These are phyloP conservation scores for Metschnikowia arizonensis DNA, from an alignment of 805 yeast genomes.

Conservation along the genomic window DNA sequence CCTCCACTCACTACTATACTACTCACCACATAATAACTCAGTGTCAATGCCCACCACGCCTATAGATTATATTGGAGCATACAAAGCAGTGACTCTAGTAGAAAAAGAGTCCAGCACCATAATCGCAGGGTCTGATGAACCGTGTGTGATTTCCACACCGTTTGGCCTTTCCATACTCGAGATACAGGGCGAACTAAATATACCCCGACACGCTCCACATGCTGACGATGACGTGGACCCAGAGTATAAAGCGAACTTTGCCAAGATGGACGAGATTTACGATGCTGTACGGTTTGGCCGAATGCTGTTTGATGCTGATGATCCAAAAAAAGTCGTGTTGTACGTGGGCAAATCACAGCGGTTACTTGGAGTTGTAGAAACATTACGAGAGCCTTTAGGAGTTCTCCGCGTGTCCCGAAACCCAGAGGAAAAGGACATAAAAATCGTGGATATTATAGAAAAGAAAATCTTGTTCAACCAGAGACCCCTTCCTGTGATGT, in stretches of 20 bases:
- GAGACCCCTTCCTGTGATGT: conserved; percentile 79
- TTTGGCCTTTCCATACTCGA: conserved; percentile 60
- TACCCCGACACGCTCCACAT: conserved; percentile 37
- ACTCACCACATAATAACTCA: too few species aligned
- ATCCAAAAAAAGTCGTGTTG: conserved; percentile 46
- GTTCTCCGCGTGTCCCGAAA: conserved; percentile 46
- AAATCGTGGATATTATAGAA: conserved; percentile 55
- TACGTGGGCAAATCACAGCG: conserved; percentile 69
- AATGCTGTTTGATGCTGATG: conserved; percentile 42
- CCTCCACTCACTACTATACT: neutral
- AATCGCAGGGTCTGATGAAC: neutral
- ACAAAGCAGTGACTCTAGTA: conserved; percentile 9
- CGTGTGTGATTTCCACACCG: conserved; percentile 41
- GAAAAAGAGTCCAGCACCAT: neutral
- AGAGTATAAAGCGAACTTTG: conserved; percentile 33
- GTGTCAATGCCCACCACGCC: too few species aligned
- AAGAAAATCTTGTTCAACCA: conserved; percentile 59
- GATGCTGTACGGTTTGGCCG: conserved; percentile 52
- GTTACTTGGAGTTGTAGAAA: conserved; percentile 55
- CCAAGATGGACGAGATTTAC: conserved; percentile 28
- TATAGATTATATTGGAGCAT: conserved; percentile 15
- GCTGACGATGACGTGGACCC: conserved; percentile 27
- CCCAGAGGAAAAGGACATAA: conserved; percentile 29
- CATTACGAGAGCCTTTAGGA: conserved; percentile 63
- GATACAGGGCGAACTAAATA: conserved; percentile 67